A percentile compares a stretch with the other conserved stretches of the same genome.
These are phyloP conservation scores for Elsinoe perseae DNA, from an alignment of 2,329 filamentous ascomycete species.

Conservation along the genomic window DNA sequence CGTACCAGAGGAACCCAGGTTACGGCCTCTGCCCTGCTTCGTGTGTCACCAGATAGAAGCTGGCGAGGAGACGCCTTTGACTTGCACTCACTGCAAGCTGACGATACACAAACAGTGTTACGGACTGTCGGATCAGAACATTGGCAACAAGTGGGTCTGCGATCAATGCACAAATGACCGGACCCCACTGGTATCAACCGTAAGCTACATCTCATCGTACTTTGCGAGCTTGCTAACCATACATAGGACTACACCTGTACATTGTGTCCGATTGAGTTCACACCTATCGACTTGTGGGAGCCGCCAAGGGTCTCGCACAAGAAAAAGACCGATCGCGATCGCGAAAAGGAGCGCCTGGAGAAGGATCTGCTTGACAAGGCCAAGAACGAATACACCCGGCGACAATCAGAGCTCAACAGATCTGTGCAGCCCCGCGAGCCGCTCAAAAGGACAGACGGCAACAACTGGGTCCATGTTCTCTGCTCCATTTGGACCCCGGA, in stretches of 20 bases:
- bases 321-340: conserved; percentile 89
- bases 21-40: conserved; percentile 72
- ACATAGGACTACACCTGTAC: conserved; percentile 79
- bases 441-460: conserved; percentile 86
- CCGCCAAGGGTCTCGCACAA: conserved; percentile 68
- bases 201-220: conserved; percentile 31
- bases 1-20: conserved; percentile 68
- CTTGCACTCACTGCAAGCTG: conserved; percentile 80
- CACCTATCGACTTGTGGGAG: conserved; percentile 76
- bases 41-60: conserved; percentile 69
- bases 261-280: conserved; percentile 75
- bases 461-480: conserved; percentile 96
- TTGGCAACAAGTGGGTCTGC: conserved; percentile 72
- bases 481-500: conserved; percentile 90
- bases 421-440: conserved; percentile 80
- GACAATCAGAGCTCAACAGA: conserved; percentile 75
- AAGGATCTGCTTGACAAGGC: conserved; percentile 73
- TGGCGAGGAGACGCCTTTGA: conserved; percentile 59
- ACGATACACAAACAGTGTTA: conserved; percentile 91
- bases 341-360: conserved; percentile 79
- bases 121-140: conserved; percentile 59
- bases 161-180: conserved; percentile 95
- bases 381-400: conserved; percentile 72
- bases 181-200: conserved; percentile 83
- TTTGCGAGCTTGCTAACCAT: conserved; percentile 21